Base-by-base conservation (phyloP, 768 basidiomycete genomes). In the Leucocoprinus sp. region DNA sequence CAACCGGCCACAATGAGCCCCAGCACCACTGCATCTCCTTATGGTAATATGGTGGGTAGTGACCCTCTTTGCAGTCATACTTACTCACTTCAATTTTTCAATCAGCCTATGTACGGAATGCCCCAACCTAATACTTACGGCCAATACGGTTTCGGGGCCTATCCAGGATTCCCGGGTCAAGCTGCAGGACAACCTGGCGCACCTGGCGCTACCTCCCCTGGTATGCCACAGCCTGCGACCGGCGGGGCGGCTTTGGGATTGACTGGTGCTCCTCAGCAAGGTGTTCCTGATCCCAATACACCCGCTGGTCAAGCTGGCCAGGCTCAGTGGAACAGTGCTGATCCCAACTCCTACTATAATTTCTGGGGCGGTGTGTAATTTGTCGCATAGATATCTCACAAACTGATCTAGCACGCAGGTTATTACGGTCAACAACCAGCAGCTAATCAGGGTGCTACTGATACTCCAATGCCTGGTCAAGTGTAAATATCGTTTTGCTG, bases 101-200 rank as follows among this genome's bases (percentile, higher is more conserved):
- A 11, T 23, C 51, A 90, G 83, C 85, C 88, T 27, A 85, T 90
- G 84, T 92, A 92, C 60, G 84, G 87, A 51, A 85, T 92, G 75
- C 88, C 88, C 9, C 87, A 89, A 59, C 80, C 87, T 23, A 79
- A 73, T 55, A 71, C 77, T 14, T 91, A 91, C 53, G 84, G 81
- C 18, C 82, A 84, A 54, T 86, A 88, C 53, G 82, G 80, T 39
- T 92, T 87, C 59, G 76, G 77, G 54, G 81, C 71, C 18, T 89
- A 87, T 55, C 70, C 76, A 22, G 82, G 80, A 14, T 85, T 84
- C 69, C 78, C 82, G 36, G 77, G 67, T 48, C 79, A 78, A 50
- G 68, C 69, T 33, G 63, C 67, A 43, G 71, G 64, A n/a, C 64
- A 73, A 33, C 68, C 68, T 37, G 71, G 73, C 35, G 68, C 68